Conservation (phyloP, 192 early-diverging fungal species). For the Backusella morwellensis region DNA sequence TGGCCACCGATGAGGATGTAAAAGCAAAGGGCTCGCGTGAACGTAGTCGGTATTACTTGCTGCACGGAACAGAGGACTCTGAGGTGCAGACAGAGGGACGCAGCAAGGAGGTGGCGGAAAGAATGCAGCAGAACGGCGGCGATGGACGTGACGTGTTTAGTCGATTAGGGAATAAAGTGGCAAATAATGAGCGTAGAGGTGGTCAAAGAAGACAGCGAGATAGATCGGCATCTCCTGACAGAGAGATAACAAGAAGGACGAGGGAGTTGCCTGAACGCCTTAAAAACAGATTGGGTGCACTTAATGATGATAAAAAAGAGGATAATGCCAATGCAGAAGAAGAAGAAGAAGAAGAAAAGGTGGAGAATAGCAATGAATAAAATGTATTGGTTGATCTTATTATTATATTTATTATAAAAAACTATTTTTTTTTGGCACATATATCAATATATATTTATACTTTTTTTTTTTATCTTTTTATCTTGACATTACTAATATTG, state of each 20-base stretch:
- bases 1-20: slow-evolving; percentile 39
- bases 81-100: neutral
- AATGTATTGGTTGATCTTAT: neutral
- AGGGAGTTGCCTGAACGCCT: neutral
- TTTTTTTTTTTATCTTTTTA: neutral
- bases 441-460: neutral
- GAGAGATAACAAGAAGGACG: neutral
- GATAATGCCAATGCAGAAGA: neutral
- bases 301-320: neutral
- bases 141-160: slow-evolving; percentile 8
- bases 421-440: neutral
- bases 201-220: neutral
- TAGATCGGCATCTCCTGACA: neutral
- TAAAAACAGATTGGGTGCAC: neutral
- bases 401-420: neutral
- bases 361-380: neutral
- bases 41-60: slow-evolving; percentile 41
- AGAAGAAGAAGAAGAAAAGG: neutral
- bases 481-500: neutral
- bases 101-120: neutral
- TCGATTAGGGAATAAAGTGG: slow-evolving; percentile 7
- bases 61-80: slow-evolving; percentile 29
- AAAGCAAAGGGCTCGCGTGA: slow-evolving; percentile 41
- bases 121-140: neutral
- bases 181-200: neutral